A percentile compares a stretch with the other conserved stretches of the same genome.
These are phyloP conservation scores for Trichoderma orchidacearum DNA, from an alignment of 495 filamentous ascomycete genomes.

Conservation along the genomic window DNA sequence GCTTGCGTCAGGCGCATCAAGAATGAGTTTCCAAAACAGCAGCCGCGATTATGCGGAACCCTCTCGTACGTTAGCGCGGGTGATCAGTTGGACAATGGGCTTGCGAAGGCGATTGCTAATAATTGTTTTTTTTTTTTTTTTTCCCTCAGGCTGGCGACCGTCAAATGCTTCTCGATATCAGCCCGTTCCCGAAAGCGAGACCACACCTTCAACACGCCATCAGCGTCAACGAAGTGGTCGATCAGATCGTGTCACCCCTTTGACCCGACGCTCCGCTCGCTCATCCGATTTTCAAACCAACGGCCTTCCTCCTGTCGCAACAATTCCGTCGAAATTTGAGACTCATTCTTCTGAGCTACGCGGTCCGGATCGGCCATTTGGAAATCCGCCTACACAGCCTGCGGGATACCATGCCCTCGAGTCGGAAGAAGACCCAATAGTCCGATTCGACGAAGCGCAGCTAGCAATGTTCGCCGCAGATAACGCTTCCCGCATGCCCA, in stretches of 20 bases:
- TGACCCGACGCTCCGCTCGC: background rate
- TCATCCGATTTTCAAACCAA: background rate
- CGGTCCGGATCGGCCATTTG: background rate
- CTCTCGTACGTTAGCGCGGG: background rate
- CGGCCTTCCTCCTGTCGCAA: background rate
- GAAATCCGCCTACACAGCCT: background rate
- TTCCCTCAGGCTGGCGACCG: background rate
- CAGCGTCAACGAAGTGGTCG: background rate
- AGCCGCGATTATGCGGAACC: background rate
- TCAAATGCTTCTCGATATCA: background rate
- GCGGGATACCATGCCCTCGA: background rate
- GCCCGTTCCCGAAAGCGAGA: background rate
- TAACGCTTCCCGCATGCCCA: conserved; percentile 16
- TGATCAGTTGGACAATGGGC: background rate
- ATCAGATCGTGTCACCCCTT: background rate
- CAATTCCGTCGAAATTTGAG: background rate
- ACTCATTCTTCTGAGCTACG: background rate
- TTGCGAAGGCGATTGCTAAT: background rate
- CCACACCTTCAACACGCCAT: background rate
- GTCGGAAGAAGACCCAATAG: conserved; percentile 8
- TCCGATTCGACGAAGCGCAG: conserved; percentile 17
- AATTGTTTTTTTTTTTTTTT: background rate
- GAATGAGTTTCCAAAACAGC: background rate
- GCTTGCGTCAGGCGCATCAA: background rate
- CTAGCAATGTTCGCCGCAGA: conserved; percentile 15